A percentile compares a stretch with the other conserved stretches of the same genome.
Evolutionary conservation across 176 grass and related monocot genomes (phyloP).

Genomic region (Bromus sterilis): DNA sequence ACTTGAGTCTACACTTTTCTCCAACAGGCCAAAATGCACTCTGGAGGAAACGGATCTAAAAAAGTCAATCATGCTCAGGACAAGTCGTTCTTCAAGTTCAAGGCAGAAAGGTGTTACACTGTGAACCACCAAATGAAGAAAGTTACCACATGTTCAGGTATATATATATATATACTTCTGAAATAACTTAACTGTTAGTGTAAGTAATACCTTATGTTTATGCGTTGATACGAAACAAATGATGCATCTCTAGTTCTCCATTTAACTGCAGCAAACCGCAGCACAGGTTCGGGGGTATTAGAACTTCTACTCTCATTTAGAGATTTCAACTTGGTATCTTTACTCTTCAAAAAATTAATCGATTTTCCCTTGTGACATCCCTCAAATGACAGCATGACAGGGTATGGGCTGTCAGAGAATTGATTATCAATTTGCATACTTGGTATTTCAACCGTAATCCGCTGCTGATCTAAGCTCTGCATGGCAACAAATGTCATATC

Average conservation of each 20-base stretch:
- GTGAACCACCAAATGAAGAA: conserved; percentile 23
- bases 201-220: conserved; percentile 68
- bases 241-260: conserved; percentile 78
- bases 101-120: conserved; percentile 80
- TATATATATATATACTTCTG: not conserved
- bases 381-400: conserved; percentile 83
- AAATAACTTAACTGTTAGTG: not conserved
- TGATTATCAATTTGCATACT: conserved; percentile 99
- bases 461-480: conserved; percentile 89
- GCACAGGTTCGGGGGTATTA: conserved; percentile 37
- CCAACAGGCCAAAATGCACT: conserved; percentile 50
- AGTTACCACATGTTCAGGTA: conserved; percentile 27
- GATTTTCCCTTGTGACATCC: conserved; percentile 55
- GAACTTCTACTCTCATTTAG: conserved; percentile 40
- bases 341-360: conserved; percentile 56
- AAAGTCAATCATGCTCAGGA: conserved; percentile 87
- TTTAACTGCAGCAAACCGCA: conserved; percentile 65
- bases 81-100: conserved; percentile 90
- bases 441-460: conserved; percentile 54
- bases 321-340: conserved; percentile 54
- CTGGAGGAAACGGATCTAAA: conserved; percentile 70
- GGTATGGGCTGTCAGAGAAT: conserved; percentile 75
- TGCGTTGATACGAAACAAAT: conserved; percentile 72
- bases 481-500: conserved; percentile 67
- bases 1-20: conserved; percentile 56